Evolutionary conservation across 148 eudicot genomes (phyloP), one percentile per base, ranked within the genome.

Genomic region (Euryodendron excelsum): DNA sequence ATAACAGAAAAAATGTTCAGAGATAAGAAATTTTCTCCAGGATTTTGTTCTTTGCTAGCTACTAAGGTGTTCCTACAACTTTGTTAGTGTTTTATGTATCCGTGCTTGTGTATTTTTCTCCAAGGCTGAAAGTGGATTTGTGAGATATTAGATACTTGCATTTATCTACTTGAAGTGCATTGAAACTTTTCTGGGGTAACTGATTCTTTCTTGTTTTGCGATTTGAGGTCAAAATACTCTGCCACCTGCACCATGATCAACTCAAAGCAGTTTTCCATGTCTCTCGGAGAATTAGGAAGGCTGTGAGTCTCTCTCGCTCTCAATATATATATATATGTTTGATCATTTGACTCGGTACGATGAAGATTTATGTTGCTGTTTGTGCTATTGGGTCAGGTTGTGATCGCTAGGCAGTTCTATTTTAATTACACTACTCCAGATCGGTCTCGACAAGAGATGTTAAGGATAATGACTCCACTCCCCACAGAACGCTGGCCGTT

Each of bases 161-260:
- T 75, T 39, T 11, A 44, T 59, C 56, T 27, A 23, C 33, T 56
- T 5, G 10, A 56, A 31, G 70, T 21, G 60, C 30, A 15, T 30
- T 55, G n/a, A 45, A 39, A 34, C 65, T 14, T 58, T 66, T 20
- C 14, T 45, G n/a, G 41, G 25, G 59, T n/a, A 52, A 50, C 82
- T 82, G 70, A 84, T 72, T 60, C 0, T 9, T 72, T 30, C 31
- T 73, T 44, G n/a, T 79, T 67, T 82, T 68, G 25, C 82, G 23
- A 61, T 84, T 64, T 78, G 61, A 95, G 99, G 92, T 96, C 55
- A 90, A 91, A 76, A 82, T 96, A 81, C 86, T 96, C 30, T 96
- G 99, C 83, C 93, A 93, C 83, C 83, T 96, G 85, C 98, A 96
- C 84, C 99, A 96, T 81, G 98, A 96, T 79, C 99, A 96, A 80